Evolutionary conservation across 306 rosid species (phyloP).

Genomic region (Prunus armeniaca): DNA sequence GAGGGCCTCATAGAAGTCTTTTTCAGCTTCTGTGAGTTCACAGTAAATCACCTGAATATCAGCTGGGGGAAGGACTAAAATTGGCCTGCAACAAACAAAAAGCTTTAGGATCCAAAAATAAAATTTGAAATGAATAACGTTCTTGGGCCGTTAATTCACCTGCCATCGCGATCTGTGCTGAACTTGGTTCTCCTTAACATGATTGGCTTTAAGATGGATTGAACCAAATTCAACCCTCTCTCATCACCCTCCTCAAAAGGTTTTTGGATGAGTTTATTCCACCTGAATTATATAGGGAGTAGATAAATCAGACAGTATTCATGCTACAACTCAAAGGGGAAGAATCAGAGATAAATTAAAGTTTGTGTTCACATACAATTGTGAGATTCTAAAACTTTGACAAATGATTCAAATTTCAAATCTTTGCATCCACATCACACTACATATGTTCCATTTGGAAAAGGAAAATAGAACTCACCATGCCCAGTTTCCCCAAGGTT

Average conservation of each 20-base stretch:
- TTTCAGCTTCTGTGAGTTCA: slow-evolving; percentile 87
- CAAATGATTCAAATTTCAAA: neutral
- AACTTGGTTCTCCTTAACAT: slow-evolving; percentile 94
- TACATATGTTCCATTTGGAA: neutral
- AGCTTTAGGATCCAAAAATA: slow-evolving; percentile 23
- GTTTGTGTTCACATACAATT: neutral
- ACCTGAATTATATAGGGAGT: slow-evolving; percentile 53
- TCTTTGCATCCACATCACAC: neutral
- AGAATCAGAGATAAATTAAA: slow-evolving; percentile 13
- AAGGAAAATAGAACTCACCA: slow-evolving; percentile 49
- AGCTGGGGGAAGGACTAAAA: slow-evolving; percentile 93
- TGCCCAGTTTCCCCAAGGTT: slow-evolving; percentile 99
- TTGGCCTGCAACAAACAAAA: slow-evolving; percentile 64
- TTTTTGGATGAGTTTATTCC: slow-evolving; percentile 95
- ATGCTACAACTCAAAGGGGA: slow-evolving; percentile 18
- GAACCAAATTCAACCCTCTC: slow-evolving; percentile 84
- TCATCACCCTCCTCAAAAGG: slow-evolving; percentile 97
- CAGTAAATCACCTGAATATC: slow-evolving; percentile 82
- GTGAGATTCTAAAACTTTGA: neutral
- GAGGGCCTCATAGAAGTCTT: slow-evolving; percentile 85
- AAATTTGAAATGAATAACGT: slow-evolving; percentile 20
- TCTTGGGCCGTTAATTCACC: slow-evolving; percentile 40
- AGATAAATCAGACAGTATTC: slow-evolving; percentile 21
- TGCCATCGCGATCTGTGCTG: slow-evolving; percentile 88
- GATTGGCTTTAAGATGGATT: slow-evolving; percentile 84